These are phyloP conservation scores for Monosporascus sp. DNA, from an alignment of 2,329 filamentous ascomycete genomes.

Conservation along the genomic window DNA sequence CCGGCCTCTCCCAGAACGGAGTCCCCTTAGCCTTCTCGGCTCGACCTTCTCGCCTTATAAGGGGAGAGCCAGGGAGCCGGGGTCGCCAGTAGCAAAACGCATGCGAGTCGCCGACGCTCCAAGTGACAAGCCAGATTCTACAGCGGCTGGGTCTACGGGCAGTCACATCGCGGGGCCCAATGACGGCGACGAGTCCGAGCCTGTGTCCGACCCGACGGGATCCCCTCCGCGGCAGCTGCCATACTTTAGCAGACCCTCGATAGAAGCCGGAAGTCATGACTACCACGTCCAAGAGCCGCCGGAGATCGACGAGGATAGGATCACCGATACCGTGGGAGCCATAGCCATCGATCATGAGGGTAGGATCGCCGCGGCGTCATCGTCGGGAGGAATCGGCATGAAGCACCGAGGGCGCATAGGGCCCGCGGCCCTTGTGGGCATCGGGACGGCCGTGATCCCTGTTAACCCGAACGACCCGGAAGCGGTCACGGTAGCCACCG, in stretches of 20 bases:
- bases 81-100: slow-evolving; percentile 7
- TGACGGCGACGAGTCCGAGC: not conserved
- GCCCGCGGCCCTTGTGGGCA: slow-evolving; percentile 85
- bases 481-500: slow-evolving; percentile 66
- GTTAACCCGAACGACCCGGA: slow-evolving; percentile 64
- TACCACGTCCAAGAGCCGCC: not conserved
- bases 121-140: not conserved
- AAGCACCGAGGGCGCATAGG: slow-evolving; percentile 90
- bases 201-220: not conserved
- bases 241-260: not conserved
- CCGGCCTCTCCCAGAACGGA: slow-evolving; percentile 15
- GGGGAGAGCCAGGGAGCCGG: slow-evolving; percentile 1
- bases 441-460: slow-evolving; percentile 87
- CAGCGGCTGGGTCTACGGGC: not conserved
- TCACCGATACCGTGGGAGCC: slow-evolving; percentile 93
- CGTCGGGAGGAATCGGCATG: slow-evolving; percentile 97
- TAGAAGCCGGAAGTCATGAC: not conserved
- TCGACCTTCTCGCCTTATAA: slow-evolving; percentile 7
- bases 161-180: not conserved
- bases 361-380: slow-evolving; percentile 88
- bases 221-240: not conserved
- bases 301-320: slow-evolving; percentile 38
- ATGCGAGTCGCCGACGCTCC: slow-evolving; percentile 1
- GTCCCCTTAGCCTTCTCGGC: slow-evolving; percentile 21
- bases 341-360: slow-evolving; percentile 86